These are phyloP conservation scores for Samsoniella hepiali DNA, from an alignment of 2,329 filamentous ascomycete genomes.

Conservation along the genomic window DNA sequence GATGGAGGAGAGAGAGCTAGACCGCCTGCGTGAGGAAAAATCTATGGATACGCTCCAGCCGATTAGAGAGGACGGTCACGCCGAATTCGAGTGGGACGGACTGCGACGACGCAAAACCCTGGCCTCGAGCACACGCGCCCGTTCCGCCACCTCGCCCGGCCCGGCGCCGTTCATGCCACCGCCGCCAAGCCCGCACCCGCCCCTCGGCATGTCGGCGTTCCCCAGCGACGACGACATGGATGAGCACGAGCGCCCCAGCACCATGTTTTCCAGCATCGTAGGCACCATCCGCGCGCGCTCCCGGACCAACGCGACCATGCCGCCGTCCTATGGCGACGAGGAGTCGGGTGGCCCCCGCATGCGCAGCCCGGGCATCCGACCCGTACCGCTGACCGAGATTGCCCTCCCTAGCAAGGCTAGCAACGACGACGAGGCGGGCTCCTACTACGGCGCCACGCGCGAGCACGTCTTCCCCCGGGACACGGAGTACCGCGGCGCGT, in stretches of 20 bases:
- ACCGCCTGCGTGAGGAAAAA: constrained; percentile 75
- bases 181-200: constrained; percentile 57
- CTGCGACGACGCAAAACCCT: constrained; percentile 69
- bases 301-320: constrained; percentile 33
- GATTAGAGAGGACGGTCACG: constrained; percentile 71
- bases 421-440: constrained; percentile 39
- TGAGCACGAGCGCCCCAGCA: constrained; percentile 48
- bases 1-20: constrained; percentile 76
- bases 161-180: constrained; percentile 34
- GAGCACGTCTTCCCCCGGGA: constrained; percentile 48
- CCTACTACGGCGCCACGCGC: constrained; percentile 37
- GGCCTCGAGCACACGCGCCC: constrained; percentile 24
- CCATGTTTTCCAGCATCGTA: constrained; percentile 53
- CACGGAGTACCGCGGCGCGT: constrained; percentile 49
- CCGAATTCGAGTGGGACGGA: constrained; percentile 82
- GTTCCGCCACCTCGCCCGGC: constrained; percentile 22
- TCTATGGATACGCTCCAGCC: constrained; percentile 66
- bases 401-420: constrained; percentile 45
- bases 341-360: constrained; percentile 43
- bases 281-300: constrained; percentile 47
- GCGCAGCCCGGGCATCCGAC: constrained; percentile 54
- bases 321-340: constrained; percentile 29
- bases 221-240: constrained; percentile 60
- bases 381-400: constrained; percentile 62
- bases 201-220: constrained; percentile 83